Evolutionary conservation across 257 asterid genomes (phyloP).

Genomic region (Jacaranda copaia): DNA sequence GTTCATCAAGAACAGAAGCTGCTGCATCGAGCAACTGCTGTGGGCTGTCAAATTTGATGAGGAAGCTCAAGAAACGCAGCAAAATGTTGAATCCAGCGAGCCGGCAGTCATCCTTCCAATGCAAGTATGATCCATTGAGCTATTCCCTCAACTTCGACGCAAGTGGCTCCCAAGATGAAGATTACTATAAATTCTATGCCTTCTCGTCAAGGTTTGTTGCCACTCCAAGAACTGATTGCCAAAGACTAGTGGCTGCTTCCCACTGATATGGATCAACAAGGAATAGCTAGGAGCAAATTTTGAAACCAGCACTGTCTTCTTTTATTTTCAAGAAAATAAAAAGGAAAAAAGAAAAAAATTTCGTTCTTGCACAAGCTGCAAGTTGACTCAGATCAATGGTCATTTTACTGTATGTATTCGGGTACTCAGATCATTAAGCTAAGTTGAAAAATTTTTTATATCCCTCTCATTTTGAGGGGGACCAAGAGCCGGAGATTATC

Average conservation of each 20-base stretch:
- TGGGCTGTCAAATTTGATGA: conserved; percentile 59
- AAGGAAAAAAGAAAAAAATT: not conserved
- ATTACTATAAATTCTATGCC: conserved; percentile 66
- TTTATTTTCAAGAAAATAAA: not conserved
- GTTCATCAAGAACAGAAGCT: conserved; percentile 4
- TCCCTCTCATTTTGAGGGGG: not conserved
- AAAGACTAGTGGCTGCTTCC: conserved; percentile 40
- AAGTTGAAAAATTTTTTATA: not conserved
- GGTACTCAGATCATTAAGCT: conserved; percentile 8
- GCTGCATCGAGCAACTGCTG: conserved; percentile 48
- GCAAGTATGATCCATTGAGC: conserved; percentile 77
- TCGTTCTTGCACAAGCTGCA: not conserved
- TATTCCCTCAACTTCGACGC: conserved; percentile 76
- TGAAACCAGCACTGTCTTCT: too few relatives aligned
- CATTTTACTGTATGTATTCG: conserved; percentile 1
- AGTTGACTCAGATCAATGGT: conserved; percentile 17
- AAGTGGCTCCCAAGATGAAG: conserved; percentile 53
- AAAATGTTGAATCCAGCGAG: conserved; percentile 49
- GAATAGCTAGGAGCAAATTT: not conserved
- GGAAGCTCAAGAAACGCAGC: conserved; percentile 60
- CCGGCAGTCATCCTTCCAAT: conserved; percentile 62
- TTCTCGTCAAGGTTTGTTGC: conserved; percentile 81
- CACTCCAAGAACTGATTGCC: conserved; percentile 44
- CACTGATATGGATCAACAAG: conserved; percentile 22
- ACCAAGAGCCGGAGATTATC: too few relatives aligned